Evolutionary conservation across 768 basidiomycete species (phyloP).

Genomic region (Lanmaoa rubissima): DNA sequence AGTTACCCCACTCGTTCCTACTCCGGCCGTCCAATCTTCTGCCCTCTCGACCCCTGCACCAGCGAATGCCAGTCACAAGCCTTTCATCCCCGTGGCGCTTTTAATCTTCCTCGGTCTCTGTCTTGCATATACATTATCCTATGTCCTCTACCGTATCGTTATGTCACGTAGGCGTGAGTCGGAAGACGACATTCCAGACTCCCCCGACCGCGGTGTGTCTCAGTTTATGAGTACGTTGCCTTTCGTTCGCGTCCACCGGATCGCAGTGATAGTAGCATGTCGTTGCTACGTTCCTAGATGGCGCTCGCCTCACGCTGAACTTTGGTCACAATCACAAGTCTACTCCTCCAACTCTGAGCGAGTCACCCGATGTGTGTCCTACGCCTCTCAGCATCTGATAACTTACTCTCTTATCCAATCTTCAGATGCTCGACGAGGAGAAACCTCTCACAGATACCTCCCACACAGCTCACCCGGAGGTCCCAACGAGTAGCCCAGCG

Average conservation of each 20-base stretch:
- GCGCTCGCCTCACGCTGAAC: conserved; percentile 26
- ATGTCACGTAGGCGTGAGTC: conserved; percentile 17
- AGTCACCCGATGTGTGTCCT: conserved; percentile 16
- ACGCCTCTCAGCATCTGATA: neutral
- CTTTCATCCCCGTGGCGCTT: conserved; percentile 19
- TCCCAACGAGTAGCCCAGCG: conserved; percentile 6
- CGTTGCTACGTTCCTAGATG: conserved; percentile 11
- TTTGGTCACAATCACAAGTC: conserved; percentile 8
- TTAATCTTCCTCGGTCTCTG: conserved; percentile 27
- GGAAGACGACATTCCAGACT: conserved; percentile 12
- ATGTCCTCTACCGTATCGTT: conserved; percentile 28
- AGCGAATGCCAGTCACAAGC: neutral
- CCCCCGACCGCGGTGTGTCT: conserved; percentile 24
- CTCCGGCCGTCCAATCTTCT: conserved; percentile 1
- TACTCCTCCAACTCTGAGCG: neutral
- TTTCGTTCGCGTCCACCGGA: neutral
- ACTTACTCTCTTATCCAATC: neutral
- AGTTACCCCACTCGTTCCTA: conserved; percentile 2
- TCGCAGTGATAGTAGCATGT: neutral
- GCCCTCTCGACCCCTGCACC: conserved; percentile 1
- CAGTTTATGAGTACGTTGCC: conserved; percentile 27
- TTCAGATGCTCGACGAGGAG: conserved; percentile 17
- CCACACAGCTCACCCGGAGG: conserved; percentile 1
- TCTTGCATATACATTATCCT: conserved; percentile 25
- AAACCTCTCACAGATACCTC: conserved; percentile 16